Evolutionary conservation across 1,284 basidiomycete species (phyloP).

Genomic region (Microbotryum saponariae): DNA sequence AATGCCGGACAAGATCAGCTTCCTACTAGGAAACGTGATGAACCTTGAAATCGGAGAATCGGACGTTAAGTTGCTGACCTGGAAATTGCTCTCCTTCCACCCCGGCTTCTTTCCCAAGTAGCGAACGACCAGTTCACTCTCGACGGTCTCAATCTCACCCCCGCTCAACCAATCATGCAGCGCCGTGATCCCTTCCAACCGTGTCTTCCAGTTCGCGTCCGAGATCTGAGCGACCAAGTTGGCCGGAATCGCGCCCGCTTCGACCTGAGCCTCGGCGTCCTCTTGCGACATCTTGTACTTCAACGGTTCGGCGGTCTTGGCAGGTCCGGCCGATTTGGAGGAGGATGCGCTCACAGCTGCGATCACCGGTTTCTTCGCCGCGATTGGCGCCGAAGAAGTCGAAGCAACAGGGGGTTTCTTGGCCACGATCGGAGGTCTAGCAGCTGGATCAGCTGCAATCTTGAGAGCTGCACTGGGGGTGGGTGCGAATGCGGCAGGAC

Average conservation of each 20-base stretch:
- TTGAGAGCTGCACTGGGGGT: slow-evolving; percentile 1
- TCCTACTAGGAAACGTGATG: not conserved
- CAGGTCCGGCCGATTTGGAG: slow-evolving; percentile 36
- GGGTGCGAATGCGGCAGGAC: slow-evolving; percentile 26
- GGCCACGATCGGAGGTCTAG: slow-evolving; percentile 40
- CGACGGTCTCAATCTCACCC: slow-evolving; percentile 56
- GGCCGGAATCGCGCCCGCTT: slow-evolving; percentile 51
- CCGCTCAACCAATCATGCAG: slow-evolving; percentile 75
- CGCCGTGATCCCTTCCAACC: slow-evolving; percentile 78
- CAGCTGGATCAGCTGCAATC: slow-evolving; percentile 40
- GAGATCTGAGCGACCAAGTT: slow-evolving; percentile 64
- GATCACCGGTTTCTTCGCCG: slow-evolving; percentile 51
- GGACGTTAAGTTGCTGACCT: slow-evolving; percentile 49
- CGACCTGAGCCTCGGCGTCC: slow-evolving; percentile 63
- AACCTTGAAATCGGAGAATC: not conserved
- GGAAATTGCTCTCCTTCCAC: slow-evolving; percentile 98
- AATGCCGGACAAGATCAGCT: slow-evolving; percentile 2
- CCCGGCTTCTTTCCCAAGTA: slow-evolving; percentile 79
- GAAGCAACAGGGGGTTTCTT: slow-evolving; percentile 12
- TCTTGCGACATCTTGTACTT: slow-evolving; percentile 87
- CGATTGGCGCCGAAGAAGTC: not conserved
- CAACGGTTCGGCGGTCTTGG: slow-evolving; percentile 62
- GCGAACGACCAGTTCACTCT: slow-evolving; percentile 85
- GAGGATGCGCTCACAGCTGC: slow-evolving; percentile 34
- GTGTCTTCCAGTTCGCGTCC: slow-evolving; percentile 87